Evolutionary conservation across 148 eudicot genomes (phyloP), one percentile per base, ranked within the genome.

Genomic region (Hydrangea macrophylla): DNA sequence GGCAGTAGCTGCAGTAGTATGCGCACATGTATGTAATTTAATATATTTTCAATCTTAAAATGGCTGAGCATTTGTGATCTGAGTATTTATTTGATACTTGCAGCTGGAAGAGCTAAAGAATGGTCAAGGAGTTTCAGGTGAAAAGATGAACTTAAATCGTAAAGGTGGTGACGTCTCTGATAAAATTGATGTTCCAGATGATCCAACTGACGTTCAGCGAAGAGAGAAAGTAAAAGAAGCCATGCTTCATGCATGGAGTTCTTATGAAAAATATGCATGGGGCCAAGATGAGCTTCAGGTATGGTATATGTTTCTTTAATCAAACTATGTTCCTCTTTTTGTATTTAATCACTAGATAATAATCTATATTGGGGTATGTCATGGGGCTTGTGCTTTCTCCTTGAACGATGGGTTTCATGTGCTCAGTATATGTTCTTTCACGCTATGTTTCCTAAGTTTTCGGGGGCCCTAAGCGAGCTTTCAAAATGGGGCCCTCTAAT

Each of bases 271-370:
- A 80, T 91, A 86, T 85, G 99, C 99, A 68, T 94, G 99, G 99
- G 97, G 99, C 44, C 81, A 91, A 56, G 99, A 94, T 79, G 99
- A 94, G 74, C 97, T 94, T 72, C 97, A 94, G 97, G 98, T 92
- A 70, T 48, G 31, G 7, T 40, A 64, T 40, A 42, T 48, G 7
- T 23, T 0, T n/a, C n/a, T 23, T 27, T 56, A n/a, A 27, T 27
- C 25, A 35, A 61, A 23, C n/a, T 61, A 67, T 65, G 22, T 67
- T 67, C 44, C 1, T 6, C 15, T 17, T 22, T 50, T 51, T 40
- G 20, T 25, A 7, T 61, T 80, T 31, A 58, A n/a, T 59, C 18
- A 15, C 32, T 27, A 23, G 17, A 48, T 48, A 42, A 15, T 15
- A 18, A 48, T 18, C 2, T 11, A 48, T 48, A 11, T n/a, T n/a